Conservation (phyloP, 73 alveolate species). For the Stentor roeselii region DNA sequence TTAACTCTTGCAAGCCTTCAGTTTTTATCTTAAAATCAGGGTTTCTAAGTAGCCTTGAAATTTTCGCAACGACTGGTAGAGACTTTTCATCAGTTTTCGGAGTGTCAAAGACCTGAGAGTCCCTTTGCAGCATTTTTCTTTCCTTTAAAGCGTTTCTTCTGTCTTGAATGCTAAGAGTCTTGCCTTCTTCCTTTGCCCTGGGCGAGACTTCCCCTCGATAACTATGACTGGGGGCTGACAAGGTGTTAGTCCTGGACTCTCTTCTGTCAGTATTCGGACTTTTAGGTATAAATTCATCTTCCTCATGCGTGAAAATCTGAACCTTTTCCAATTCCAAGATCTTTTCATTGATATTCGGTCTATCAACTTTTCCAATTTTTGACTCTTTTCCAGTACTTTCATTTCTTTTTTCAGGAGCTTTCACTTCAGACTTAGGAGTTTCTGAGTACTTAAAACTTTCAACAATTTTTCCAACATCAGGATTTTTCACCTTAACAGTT, state of each 20-base stretch:
- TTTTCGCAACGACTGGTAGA: neutral
- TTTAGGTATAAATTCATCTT: neutral
- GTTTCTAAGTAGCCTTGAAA: neutral
- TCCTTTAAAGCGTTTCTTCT: neutral
- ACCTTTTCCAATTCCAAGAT: neutral
- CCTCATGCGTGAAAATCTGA: neutral
- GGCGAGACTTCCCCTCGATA: neutral
- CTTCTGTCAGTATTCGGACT: neutral
- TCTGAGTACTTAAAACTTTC: neutral
- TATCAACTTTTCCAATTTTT: neutral
- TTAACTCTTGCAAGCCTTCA: neutral
- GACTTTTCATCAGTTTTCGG: neutral
- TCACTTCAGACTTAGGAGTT: neutral
- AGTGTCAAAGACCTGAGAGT: neutral
- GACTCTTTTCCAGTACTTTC: neutral
- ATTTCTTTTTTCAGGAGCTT: neutral
- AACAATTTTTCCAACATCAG: neutral
- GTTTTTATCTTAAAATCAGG: neutral
- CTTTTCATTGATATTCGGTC: neutral
- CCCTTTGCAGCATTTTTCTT: neutral
- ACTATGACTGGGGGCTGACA: neutral
- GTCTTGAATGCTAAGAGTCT: neutral
- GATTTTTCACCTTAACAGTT: conserved; percentile 26
- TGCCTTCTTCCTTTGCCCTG: neutral
- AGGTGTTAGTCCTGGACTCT: neutral